phyloP scores from a whole-genome alignment of 106 monocot genomes.

The Phalaenopsis equestris region DNA sequence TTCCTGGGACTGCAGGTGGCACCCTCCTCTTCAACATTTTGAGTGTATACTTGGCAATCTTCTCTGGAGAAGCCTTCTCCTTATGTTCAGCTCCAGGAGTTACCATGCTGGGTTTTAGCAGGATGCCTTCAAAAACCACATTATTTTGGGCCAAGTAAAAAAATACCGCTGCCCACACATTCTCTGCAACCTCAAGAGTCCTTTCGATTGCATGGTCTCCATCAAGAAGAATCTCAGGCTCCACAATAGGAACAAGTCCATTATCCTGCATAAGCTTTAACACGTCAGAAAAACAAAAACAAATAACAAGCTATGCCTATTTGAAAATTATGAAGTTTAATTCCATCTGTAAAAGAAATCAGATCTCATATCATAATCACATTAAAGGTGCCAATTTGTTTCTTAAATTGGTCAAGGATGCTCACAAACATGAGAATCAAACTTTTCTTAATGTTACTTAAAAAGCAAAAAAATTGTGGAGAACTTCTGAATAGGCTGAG shows the following conservation, averaged over 20 bases:
- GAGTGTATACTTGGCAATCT: conserved; percentile 68
- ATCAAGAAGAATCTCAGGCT: conserved; percentile 95
- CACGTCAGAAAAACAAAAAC: neutral
- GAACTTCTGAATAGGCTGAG: neutral
- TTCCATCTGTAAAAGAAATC: neutral
- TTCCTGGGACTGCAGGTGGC: conserved; percentile 91
- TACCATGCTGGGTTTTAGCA: conserved; percentile 95
- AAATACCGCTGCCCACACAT: conserved; percentile 90
- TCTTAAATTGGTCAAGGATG: conserved; percentile 3
- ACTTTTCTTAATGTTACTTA: neutral
- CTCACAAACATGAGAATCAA: conserved; percentile 1
- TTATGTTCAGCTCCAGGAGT: conserved; percentile 97
- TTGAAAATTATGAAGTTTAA: neutral
- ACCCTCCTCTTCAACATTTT: conserved; percentile 73
- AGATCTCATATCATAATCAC: neutral
- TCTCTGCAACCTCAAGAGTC: conserved; percentile 87
- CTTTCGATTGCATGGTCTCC: conserved; percentile 85
- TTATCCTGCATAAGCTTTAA: conserved; percentile 52
- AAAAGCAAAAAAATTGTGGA: neutral
- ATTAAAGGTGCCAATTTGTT: neutral
- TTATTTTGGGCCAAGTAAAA: conserved; percentile 82
- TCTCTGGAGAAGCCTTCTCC: conserved; percentile 73
- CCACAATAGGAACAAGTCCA: conserved; percentile 94
- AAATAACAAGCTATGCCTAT: neutral
- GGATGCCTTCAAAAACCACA: conserved; percentile 80